Conservation (phyloP, 352 stramenopile species). For the Globisporangium perplexum region DNA sequence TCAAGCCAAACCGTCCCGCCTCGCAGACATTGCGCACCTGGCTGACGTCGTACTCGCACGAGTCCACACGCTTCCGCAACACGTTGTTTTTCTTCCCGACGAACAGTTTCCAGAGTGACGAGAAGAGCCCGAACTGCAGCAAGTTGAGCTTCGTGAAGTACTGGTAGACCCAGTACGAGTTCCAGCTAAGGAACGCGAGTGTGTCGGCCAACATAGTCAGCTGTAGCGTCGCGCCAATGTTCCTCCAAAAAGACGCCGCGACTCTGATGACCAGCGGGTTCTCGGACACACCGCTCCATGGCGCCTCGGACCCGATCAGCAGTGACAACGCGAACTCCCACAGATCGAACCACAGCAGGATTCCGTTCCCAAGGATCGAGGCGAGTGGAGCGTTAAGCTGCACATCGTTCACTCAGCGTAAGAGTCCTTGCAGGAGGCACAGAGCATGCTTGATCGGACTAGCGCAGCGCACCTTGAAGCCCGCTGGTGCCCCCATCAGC, state of each 20-base stretch:
- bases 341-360: conserved; percentile 73
- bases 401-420: too few species aligned
- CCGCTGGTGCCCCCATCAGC: conserved; percentile 70
- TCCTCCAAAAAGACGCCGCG: conserved; percentile 6
- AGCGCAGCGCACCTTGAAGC: conserved; percentile 46
- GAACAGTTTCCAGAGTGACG: conserved; percentile 91
- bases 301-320: conserved; percentile 5
- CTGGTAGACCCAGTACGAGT: conserved; percentile 84
- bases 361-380: conserved; percentile 78
- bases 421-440: too few species aligned
- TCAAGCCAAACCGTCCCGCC: not conserved
- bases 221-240: conserved; percentile 67
- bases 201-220: conserved; percentile 68
- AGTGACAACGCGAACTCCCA: conserved; percentile 57
- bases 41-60: conserved; percentile 92
- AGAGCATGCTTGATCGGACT: too few species aligned
- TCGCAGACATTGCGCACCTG: conserved; percentile 27
- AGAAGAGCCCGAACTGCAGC: conserved; percentile 75
- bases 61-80: conserved; percentile 89
- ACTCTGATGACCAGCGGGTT: not conserved
- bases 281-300: not conserved
- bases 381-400: conserved; percentile 88
- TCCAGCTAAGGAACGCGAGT: conserved; percentile 68
- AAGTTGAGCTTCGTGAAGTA: conserved; percentile 85
- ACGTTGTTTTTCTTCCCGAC: conserved; percentile 94